Evolutionary conservation across 805 yeast species (phyloP), one percentile per base, ranked within the genome.

Genomic region (Yarrowia osloensis): DNA sequence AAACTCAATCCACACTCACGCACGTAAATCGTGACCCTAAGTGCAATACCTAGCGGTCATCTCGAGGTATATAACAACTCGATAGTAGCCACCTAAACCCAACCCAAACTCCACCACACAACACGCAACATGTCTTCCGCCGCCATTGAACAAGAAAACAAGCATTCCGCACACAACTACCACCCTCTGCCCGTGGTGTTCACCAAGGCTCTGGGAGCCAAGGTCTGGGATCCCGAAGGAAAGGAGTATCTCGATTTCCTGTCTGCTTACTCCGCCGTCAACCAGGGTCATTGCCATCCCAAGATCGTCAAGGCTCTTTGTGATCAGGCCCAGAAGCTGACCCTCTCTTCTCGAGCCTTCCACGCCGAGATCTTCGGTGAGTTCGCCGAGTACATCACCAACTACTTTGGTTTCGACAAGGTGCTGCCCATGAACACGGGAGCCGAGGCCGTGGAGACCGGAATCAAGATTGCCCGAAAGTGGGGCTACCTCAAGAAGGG

Each of bases 141-240:
- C 70, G 89, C 97, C 42, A 80, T 80, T 69, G 81, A 84, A 65
- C 86, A 84, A 79, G 98, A 94, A 79, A 79, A 84, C 67, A 80
- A 88, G 69, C 91, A 89, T 80, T 90, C 97, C 59, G 98, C 98
- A 33, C 98, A 93, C 81, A 94, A 94, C 82, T 94, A 94, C 81
- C 97, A 91, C 79, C 98, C 98, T 63, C 81, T 94, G 70, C 98
- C 98, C 13, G 97, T 94, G 69, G 98, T 94, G 17, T 90, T 94
- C 79, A 84, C 89, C 74, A 87, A 83, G 74, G 98, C 97, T 17
- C 71, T 77, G 68, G 98, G 98, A 61, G 97, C 97, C 29, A 88
- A 90, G 71, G 97, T 94, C 24, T 94, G 97, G 97, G 98, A 94
- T 77, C 97, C 98, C 8, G 98, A 94, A 79, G 98, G 97, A 71